These are phyloP conservation scores for Apiospora malaysiana DNA, from an alignment of 2,329 filamentous ascomycete genomes.

Conservation along the genomic window DNA sequence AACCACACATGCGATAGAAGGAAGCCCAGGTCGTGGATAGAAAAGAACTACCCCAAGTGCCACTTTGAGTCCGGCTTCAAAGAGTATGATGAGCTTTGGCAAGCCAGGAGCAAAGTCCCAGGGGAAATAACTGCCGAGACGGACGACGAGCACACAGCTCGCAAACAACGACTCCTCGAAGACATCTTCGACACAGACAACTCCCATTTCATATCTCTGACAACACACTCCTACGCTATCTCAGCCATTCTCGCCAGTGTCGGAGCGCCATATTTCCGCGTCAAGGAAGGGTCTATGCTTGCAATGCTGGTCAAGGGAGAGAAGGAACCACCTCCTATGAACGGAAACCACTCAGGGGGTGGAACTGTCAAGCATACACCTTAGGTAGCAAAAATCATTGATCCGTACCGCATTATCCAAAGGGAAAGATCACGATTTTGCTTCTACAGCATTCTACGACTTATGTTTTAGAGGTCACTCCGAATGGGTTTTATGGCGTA, in stretches of 20 bases:
- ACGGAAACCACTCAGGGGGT: neutral
- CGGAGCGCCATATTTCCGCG: conserved; percentile 23
- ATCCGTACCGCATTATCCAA: neutral
- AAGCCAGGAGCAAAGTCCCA: neutral
- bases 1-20: conserved; percentile 31
- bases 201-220: conserved; percentile 28
- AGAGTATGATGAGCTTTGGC: conserved; percentile 27
- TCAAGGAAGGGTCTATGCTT: conserved; percentile 29
- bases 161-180: conserved; percentile 28
- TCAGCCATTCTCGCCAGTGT: conserved; percentile 24
- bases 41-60: conserved; percentile 26
- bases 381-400: neutral
- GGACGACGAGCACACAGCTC: conserved; percentile 22
- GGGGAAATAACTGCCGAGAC: conserved; percentile 20
- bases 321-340: conserved; percentile 19
- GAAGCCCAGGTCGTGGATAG: conserved; percentile 29
- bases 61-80: conserved; percentile 27
- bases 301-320: conserved; percentile 29
- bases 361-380: neutral
- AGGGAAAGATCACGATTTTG: neutral
- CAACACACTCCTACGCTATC: conserved; percentile 31
- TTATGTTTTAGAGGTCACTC: neutral
- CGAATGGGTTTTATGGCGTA: neutral
- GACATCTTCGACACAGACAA: conserved; percentile 29
- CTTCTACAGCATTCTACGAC: neutral